Evolutionary conservation across 2,329 filamentous ascomycete genomes (phyloP), one percentile per base, ranked within the genome.

Genomic region (Dactylonectria macrodidyma): DNA sequence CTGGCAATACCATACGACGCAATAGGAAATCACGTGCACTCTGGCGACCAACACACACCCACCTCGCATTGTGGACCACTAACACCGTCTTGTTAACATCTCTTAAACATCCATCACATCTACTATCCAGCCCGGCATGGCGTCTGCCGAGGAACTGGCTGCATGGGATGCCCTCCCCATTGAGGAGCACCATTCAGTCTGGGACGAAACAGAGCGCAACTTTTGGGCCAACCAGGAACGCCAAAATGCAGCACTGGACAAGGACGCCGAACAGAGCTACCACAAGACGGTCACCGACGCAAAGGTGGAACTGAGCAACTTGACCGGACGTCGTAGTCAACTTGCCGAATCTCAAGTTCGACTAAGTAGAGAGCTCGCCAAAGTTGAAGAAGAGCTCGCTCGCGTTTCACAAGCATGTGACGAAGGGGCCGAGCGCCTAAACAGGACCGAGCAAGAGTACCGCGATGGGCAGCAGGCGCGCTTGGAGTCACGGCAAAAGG

Each of bases 301-400:
- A 47, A 77, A 76, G 22, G 69, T 77, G 16, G 75, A 81, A 36
- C 70, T 80, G 5, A 75, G 73, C 56, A 75, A 68, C 9, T 63
- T 81, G 10, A 76, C 71, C 10, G 76, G 75, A 16, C 75, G 74
- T 52, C 76, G 76, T 19, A 70, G 68, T 14, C 66, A 78, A 54
- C 71, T 81, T 5, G 70, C 61, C 24, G 75, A 80, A 65, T 71
- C 73, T 11, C 76, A 77, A 46, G 69, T 66, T 9, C 74, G 76
- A 3, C 65, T 82, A n/a, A 71, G 73, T 1, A 73, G 69, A 33
- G 77, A 81, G 62, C 74, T 81, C 48, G 75, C 76, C 34, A 72
- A 77, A 48, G 73, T 79, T n/a, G 84, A 84, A 76, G 77, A 80
- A 38, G 78, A 81, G 38, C 75, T 86, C 24, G 78, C 77, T 12